Conservation (phyloP, 371 early-diverging fungal species). For the Mortierella sp. region DNA sequence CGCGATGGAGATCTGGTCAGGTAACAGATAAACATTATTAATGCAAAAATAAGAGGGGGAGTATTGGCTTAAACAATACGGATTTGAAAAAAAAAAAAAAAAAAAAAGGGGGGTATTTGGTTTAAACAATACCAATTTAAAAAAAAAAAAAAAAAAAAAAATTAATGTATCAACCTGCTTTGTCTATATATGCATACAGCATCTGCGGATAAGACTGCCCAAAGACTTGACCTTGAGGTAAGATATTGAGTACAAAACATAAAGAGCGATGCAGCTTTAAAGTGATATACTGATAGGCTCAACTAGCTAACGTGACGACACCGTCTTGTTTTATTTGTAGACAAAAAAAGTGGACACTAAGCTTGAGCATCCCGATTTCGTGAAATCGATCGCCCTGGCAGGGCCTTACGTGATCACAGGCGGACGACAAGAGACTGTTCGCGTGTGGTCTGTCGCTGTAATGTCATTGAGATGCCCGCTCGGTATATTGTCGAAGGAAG, state of each 20-base stretch:
- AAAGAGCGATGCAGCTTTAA: neutral
- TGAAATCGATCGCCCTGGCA: constrained; percentile 73
- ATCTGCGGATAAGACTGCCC: constrained; percentile 85
- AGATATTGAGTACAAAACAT: neutral
- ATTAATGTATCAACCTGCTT: neutral
- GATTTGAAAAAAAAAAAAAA: no score
- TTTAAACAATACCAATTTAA: no score
- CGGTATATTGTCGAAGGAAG: neutral
- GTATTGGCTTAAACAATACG: neutral
- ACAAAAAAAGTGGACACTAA: constrained; percentile 73
- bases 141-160: no score
- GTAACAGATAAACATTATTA: constrained; percentile 7
- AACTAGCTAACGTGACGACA: neutral
- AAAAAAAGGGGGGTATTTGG: neutral
- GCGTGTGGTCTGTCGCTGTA: constrained; percentile 87
- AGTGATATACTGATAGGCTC: neutral
- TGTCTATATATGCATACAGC: constrained; percentile 54
- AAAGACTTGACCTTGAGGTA: constrained; percentile 64
- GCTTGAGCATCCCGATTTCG: constrained; percentile 85
- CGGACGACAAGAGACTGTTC: constrained; percentile 83
- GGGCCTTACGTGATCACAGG: constrained; percentile 83
- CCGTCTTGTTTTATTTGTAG: constrained; percentile 36
- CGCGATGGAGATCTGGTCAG: constrained; percentile 45
- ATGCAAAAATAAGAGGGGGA: neutral
- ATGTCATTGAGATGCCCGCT: constrained; percentile 8